Percentiles rank a stretch among this genome's conserved stretches.
These are phyloP conservation scores for Sisymbrium altissimum DNA, from an alignment of 345 rosid genomes.

Conservation along the genomic window DNA sequence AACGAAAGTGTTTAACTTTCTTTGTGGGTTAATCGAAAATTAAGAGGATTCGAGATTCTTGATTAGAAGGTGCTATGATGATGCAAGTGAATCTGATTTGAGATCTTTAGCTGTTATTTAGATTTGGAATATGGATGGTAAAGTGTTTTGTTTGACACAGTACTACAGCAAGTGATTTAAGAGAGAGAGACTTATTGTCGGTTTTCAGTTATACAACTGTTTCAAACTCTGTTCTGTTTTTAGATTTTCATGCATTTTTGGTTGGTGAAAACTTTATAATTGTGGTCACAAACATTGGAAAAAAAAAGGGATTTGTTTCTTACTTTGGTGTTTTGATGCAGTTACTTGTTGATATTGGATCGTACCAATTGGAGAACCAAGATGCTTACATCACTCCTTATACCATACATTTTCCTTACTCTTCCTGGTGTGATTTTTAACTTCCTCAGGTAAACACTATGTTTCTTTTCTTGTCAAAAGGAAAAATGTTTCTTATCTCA, in stretches of 20 bases:
- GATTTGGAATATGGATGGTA: not conserved
- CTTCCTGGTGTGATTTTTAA: slow-evolving; percentile 61
- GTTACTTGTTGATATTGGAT: slow-evolving; percentile 82
- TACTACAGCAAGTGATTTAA: not conserved
- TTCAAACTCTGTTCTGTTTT: no score
- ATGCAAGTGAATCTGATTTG: not conserved
- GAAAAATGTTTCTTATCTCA: not conserved
- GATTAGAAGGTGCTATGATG: not conserved
- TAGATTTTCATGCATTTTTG: no score
- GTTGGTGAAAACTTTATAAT: no score
- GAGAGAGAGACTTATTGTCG: not conserved
- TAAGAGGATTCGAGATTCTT: not conserved
- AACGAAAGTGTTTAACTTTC: not conserved
- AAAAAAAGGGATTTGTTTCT: not conserved
- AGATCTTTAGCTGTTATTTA: not conserved
- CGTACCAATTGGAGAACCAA: slow-evolving; percentile 94
- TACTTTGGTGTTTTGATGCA: slow-evolving; percentile 26
- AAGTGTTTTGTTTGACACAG: not conserved
- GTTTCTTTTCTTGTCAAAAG: not conserved
- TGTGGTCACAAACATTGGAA: no score
- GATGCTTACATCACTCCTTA: slow-evolving; percentile 81
- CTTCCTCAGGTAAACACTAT: slow-evolving; percentile 57
- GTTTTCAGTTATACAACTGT: not conserved
- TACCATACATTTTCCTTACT: slow-evolving; percentile 89
- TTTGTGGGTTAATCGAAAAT: not conserved